A percentile compares a stretch with the other conserved stretches of the same genome.
phyloP scores from a whole-genome alignment of 2,329 filamentous ascomycete species.

The Exutisphaerella laricina region DNA sequence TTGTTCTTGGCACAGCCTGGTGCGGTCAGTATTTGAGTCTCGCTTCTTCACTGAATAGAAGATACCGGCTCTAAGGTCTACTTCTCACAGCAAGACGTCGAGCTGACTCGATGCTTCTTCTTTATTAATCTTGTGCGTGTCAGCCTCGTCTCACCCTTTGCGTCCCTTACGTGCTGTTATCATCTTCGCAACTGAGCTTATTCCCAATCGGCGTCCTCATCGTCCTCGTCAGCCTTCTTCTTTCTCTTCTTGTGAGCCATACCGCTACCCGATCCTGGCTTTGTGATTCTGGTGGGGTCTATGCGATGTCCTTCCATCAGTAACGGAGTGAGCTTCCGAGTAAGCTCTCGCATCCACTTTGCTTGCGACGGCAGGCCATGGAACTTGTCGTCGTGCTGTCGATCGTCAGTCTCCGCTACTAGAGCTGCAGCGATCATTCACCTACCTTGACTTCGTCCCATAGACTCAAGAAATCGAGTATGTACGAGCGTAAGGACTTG shows the following conservation, averaged over 20 bases:
- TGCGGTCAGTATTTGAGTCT: too few species aligned
- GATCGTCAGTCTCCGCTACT: neutral
- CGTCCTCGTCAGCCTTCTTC: neutral
- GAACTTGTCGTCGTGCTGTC: neutral
- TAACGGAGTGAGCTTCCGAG: neutral
- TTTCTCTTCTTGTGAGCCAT: neutral
- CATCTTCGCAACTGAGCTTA: too few species aligned
- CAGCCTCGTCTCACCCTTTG: too few species aligned
- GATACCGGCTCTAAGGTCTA: too few species aligned
- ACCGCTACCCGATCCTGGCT: neutral
- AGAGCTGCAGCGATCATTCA: neutral
- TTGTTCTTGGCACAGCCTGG: too few species aligned
- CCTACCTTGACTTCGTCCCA: slow-evolving; percentile 1
- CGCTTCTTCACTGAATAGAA: too few species aligned
- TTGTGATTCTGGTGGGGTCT: neutral
- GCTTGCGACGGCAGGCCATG: neutral
- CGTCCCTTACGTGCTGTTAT: too few species aligned
- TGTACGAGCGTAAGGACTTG: neutral
- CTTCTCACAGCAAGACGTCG: too few species aligned
- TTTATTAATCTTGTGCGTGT: too few species aligned
- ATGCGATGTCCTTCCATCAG: neutral
- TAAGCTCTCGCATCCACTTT: neutral
- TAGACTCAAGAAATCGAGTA: neutral
- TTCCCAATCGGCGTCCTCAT: too few species aligned
- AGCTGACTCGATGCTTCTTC: too few species aligned